Evolutionary conservation across 768 basidiomycete genomes (phyloP), one percentile per base, ranked within the genome.

Genomic region (Goffeauzyma gilvescens): DNA sequence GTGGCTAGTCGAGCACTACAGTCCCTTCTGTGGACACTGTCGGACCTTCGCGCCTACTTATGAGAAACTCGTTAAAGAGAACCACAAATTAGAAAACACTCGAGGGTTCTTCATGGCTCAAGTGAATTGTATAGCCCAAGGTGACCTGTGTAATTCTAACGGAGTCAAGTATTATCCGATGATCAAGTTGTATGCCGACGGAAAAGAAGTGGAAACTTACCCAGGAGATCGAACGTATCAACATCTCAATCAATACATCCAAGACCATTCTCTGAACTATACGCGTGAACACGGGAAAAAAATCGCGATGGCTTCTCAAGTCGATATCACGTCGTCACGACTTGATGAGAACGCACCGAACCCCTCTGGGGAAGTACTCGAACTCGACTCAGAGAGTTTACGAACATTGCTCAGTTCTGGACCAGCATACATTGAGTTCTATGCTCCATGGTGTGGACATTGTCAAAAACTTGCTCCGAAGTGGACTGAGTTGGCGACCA

Each of bases 371-470:
- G n/a, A n/a, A n/a, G n/a, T n/a, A n/a, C n/a, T n/a, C 68, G 55
- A 62, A 10, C 60, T 73, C 21, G 63, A 67, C 38, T 43, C 53
- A 42, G 46, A 41, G 4, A 45, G 40, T 8, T 41, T 66, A 17
- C 55, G 58, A n/a, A 38, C 28, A 7, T 27, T 55, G 3, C 53
- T 67, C n/a, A 63, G 60, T 0, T 61, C 67, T 31, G 75, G 74
- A 2, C 70, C 75, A 1, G 64, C 71, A 2, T 75, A 80, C 52
- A 67, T 79, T 60, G 79, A 80, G 58, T 96, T 82, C 68, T 96
- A 73, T 59, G 90, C 87, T 0, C 89, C 89, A 0, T 96, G 89
- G 79, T 95, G 89, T 59, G 82, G 82, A 4, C 89, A n/a, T 32
- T 27, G 23, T 15, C 20, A 12, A 9, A 78, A 39, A 71, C 68